Percentiles rank a stretch among this genome's conserved stretches.
Evolutionary conservation across 352 stramenopile species (phyloP).

Genomic region (Phytophthora citrophthora): DNA sequence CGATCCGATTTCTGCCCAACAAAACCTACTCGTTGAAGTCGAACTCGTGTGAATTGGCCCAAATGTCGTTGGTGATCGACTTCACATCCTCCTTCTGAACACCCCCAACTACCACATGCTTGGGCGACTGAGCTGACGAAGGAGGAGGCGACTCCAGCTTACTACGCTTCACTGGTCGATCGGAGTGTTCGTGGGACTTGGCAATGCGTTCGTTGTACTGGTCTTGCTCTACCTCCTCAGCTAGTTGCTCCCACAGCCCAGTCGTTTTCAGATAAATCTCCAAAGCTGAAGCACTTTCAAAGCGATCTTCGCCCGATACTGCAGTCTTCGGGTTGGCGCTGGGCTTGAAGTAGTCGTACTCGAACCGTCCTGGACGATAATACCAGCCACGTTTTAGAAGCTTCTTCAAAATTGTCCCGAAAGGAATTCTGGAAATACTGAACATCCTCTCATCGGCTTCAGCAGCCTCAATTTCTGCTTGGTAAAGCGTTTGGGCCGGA

Average conservation of each 20-base stretch:
- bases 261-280: slow-evolving; percentile 73
- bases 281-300: slow-evolving; percentile 70
- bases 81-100: slow-evolving; percentile 64
- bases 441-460: slow-evolving; percentile 11
- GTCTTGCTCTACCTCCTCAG: slow-evolving; percentile 31
- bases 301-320: slow-evolving; percentile 72
- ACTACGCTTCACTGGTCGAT: slow-evolving; percentile 31
- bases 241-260: slow-evolving; percentile 69
- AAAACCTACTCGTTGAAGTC: slow-evolving; percentile 62
- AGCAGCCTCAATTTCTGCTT: slow-evolving; percentile 35
- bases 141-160: slow-evolving; percentile 32
- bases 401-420: slow-evolving; percentile 66
- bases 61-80: slow-evolving; percentile 79
- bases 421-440: slow-evolving; percentile 46
- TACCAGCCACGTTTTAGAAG: slow-evolving; percentile 65
- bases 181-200: background rate
- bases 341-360: slow-evolving; percentile 89
- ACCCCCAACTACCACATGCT: slow-evolving; percentile 34
- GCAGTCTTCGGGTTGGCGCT: slow-evolving; percentile 54
- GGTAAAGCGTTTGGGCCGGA: slow-evolving; percentile 23
- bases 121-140: slow-evolving; percentile 23
- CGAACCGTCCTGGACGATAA: slow-evolving; percentile 75
- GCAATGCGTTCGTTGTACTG: slow-evolving; percentile 15
- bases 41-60: slow-evolving; percentile 82
- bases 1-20: background rate